Percentiles rank a stretch among this genome's conserved stretches.
Evolutionary conservation across 768 basidiomycete species (phyloP).

Genomic region (Kondoa malvinella): DNA sequence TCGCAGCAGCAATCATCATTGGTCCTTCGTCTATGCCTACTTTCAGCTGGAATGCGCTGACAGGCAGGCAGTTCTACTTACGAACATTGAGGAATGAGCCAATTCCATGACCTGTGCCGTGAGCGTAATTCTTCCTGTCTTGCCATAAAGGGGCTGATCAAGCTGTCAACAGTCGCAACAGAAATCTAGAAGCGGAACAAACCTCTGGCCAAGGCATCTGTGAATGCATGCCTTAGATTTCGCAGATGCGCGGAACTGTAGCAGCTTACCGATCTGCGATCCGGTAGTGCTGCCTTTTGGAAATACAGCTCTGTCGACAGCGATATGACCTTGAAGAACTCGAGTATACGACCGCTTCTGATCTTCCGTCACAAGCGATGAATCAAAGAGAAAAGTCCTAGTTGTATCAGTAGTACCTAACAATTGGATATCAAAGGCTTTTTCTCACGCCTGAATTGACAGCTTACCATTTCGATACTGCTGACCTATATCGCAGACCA

Average conservation of each 20-base stretch:
- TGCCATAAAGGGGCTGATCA: slow-evolving; percentile 17
- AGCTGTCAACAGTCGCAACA: neutral
- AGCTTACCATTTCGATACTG: neutral
- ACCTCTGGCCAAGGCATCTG: slow-evolving; percentile 23
- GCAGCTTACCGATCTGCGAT: neutral
- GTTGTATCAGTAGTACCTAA: slow-evolving; percentile 20
- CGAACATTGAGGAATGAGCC: slow-evolving; percentile 52
- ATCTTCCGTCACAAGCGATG: slow-evolving; percentile 4
- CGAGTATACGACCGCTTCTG: slow-evolving; percentile 73
- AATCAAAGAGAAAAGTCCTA: slow-evolving; percentile 14
- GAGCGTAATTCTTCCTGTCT: slow-evolving; percentile 37
- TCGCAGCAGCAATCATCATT: slow-evolving; percentile 8
- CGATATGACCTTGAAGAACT: slow-evolving; percentile 94
- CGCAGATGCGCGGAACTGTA: neutral
- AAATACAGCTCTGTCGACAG: slow-evolving; percentile 75
- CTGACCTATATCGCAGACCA: slow-evolving; percentile 6
- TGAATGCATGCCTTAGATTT: neutral
- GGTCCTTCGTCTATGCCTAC: slow-evolving; percentile 23
- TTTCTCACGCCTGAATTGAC: neutral
- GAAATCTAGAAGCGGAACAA: neutral
- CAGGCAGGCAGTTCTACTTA: neutral
- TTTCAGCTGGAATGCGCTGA: neutral
- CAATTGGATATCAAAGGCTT: slow-evolving; percentile 26
- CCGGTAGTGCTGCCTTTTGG: slow-evolving; percentile 70
- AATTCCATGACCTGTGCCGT: slow-evolving; percentile 82